Base-by-base conservation (phyloP, 73 alveolate genomes). In the Urostyla sp. region DNA sequence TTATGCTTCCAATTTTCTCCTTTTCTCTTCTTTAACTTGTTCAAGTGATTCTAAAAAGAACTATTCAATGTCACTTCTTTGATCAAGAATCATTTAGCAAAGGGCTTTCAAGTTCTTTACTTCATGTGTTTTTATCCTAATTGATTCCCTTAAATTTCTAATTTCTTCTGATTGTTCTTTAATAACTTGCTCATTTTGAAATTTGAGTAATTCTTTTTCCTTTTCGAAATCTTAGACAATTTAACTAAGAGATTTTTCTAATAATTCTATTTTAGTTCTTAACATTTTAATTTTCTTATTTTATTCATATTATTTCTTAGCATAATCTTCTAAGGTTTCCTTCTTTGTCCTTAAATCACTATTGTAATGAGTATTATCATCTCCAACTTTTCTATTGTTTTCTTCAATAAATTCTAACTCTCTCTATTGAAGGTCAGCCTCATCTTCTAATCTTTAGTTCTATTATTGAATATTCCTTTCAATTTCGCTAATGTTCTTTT, bases 51-150 rank as follows among this genome's bases (percentile, higher is more conserved):
- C 95, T 6, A 94, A 83, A 85, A 94, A 94, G 92, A 91, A 94
- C 75, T 91, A 76, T 56, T 94, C 98, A 6, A 94, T 91, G 63
- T 94, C 98, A 30, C 94, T 85, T 63, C 98, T 78, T 58, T 91
- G 81, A 63, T 94, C 98, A 26, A 94, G 48, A 43, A 94, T 91
- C 98, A 94, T 94, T 76, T 94, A 80, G 35, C 94, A 80, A 0
- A 91, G 60, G 5, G 94, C 97, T 63, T 80, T 89, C 26, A 85
- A 72, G 52, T 58, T 81, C 69, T 92, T 94, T 4, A 91, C 61
- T 77, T 91, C 98, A 54, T 91, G 91, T 3, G 93, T 40, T 61
- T 87, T 91, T 34, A 91, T 48, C 49, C 83, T 66, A 23, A 91
- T 76, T 32, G 83, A 72, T 58, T 94, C 94, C 75, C 66, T 80